Percentiles rank a stretch among this genome's conserved stretches.
phyloP scores from a whole-genome alignment of 176 grass and related monocot species.

The Eleusine indica region DNA sequence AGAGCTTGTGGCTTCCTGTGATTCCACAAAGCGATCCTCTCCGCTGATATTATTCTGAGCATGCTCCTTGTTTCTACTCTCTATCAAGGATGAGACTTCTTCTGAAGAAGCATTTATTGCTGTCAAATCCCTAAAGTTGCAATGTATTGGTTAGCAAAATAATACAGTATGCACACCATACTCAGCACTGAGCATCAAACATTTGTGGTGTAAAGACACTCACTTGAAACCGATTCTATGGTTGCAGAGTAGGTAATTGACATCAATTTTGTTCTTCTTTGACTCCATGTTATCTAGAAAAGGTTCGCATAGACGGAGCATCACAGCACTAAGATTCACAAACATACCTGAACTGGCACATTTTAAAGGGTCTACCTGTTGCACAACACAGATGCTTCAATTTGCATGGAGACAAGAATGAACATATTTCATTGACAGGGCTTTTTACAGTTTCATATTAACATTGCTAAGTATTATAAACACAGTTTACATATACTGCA shows the following conservation, averaged over 20 bases:
- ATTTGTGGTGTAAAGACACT: slow-evolving; percentile 10
- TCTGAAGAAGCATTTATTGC: slow-evolving; percentile 93
- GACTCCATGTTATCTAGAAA: slow-evolving; percentile 74
- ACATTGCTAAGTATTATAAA: slow-evolving; percentile 12
- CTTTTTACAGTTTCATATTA: neutral
- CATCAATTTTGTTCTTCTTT: slow-evolving; percentile 92
- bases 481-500: slow-evolving; percentile 10
- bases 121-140: slow-evolving; percentile 75
- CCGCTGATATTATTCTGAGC: slow-evolving; percentile 52
- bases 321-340: slow-evolving; percentile 89
- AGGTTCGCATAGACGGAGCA: slow-evolving; percentile 89
- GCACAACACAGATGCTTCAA: slow-evolving; percentile 25
- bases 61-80: slow-evolving; percentile 53
- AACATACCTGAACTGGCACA: slow-evolving; percentile 95
- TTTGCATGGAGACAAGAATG: neutral
- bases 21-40: slow-evolving; percentile 53
- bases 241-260: slow-evolving; percentile 84
- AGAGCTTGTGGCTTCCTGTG: slow-evolving; percentile 72
- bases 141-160: slow-evolving; percentile 35
- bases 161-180: slow-evolving; percentile 22
- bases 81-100: slow-evolving; percentile 83
- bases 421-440: neutral
- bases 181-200: slow-evolving; percentile 17
- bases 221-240: slow-evolving; percentile 77
- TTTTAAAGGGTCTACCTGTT: slow-evolving; percentile 82